These are phyloP conservation scores for Ogataea methanolica DNA, from an alignment of 805 yeast species.

Conservation along the genomic window DNA sequence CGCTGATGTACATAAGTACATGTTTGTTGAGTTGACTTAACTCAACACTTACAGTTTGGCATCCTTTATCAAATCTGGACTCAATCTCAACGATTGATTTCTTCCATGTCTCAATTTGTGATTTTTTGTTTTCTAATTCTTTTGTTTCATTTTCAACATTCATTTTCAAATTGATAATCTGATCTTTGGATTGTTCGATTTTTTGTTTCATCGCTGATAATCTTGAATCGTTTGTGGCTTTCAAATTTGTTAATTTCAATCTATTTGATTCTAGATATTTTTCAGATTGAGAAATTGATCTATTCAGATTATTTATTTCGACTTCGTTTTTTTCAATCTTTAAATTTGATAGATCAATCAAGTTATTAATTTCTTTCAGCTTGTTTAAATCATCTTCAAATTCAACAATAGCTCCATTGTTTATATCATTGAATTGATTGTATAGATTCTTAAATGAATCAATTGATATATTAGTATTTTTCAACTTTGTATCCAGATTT, in stretches of 20 bases:
- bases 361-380: conserved; percentile 32
- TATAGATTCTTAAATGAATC: conserved; percentile 54
- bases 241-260: conserved; percentile 43
- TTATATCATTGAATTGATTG: conserved; percentile 39
- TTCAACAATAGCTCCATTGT: conserved; percentile 41
- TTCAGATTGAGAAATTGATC: conserved; percentile 42
- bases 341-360: conserved; percentile 26
- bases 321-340: conserved; percentile 38
- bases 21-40: conserved; percentile 52
- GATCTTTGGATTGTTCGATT: conserved; percentile 39
- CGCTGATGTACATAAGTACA: conserved; percentile 47
- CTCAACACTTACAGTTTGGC: conserved; percentile 48
- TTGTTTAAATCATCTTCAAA: conserved; percentile 40
- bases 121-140: conserved; percentile 44
- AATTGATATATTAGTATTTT: conserved; percentile 48
- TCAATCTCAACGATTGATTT: conserved; percentile 13
- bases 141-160: conserved; percentile 45
- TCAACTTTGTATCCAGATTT: conserved; percentile 41
- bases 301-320: conserved; percentile 35
- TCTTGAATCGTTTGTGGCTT: conserved; percentile 41
- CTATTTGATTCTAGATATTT: conserved; percentile 45
- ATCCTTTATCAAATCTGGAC: conserved; percentile 47
- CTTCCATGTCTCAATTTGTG: conserved; percentile 33
- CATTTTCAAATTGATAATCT: conserved; percentile 44
- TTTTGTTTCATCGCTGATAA: conserved; percentile 37